phyloP scores from a whole-genome alignment of 306 rosid species.

The Pterocarpus macrocarpus region DNA sequence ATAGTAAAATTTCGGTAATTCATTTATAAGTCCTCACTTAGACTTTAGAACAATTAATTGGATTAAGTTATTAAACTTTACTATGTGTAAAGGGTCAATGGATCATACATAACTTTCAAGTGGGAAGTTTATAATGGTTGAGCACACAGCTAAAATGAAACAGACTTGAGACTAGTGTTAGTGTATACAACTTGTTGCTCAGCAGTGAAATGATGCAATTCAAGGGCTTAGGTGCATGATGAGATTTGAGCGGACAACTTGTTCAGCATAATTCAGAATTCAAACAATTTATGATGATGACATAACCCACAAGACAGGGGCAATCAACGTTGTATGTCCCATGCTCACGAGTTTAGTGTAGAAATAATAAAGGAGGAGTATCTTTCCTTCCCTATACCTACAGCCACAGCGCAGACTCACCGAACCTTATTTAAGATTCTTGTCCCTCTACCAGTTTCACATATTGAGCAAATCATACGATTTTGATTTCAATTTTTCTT shows the following conservation, averaged over 20 bases:
- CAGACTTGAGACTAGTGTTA: no score
- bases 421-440: conserved; percentile 55
- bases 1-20: no score
- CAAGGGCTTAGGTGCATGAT: not conserved
- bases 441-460: conserved; percentile 40
- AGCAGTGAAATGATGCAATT: no score
- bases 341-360: conserved; percentile 55
- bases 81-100: no score
- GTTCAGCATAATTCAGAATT: not conserved
- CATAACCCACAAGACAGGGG: conserved; percentile 43
- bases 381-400: conserved; percentile 44
- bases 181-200: no score
- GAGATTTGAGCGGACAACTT: conserved; percentile 3
- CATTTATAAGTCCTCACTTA: no score
- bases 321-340: conserved; percentile 45
- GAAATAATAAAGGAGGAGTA: conserved; percentile 52
- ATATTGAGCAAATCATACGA: conserved; percentile 29
- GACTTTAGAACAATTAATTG: no score
- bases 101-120: no score
- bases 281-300: conserved; percentile 30
- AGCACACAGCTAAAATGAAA: no score
- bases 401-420: conserved; percentile 25
- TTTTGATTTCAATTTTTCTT: conserved; percentile 17
- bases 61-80: no score
- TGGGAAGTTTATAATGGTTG: not conserved